These are phyloP conservation scores for Styphnolobium japonicum DNA, from an alignment of 306 rosid genomes.

Conservation along the genomic window DNA sequence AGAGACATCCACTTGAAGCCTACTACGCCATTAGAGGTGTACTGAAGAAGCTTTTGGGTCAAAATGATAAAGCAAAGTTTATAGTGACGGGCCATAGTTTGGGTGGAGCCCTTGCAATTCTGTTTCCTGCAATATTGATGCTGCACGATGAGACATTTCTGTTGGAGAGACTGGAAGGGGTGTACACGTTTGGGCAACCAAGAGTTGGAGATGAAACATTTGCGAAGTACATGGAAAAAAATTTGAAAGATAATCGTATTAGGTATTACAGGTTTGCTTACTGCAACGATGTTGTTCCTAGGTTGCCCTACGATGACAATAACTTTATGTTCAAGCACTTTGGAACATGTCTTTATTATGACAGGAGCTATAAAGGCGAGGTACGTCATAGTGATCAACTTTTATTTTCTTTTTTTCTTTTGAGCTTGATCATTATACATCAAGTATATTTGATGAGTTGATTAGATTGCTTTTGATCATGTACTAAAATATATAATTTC, in stretches of 20 bases:
- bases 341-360: conserved; percentile 48
- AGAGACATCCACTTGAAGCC: conserved; percentile 21
- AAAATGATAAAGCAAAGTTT: conserved; percentile 31
- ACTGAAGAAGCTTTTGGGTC: conserved; percentile 4
- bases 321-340: conserved; percentile 58
- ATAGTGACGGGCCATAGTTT: conserved; percentile 52
- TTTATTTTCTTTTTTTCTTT: neutral
- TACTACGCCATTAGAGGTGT: conserved; percentile 44
- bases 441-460: no score
- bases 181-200: conserved; percentile 76
- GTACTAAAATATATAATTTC: neutral
- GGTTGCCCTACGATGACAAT: conserved; percentile 52
- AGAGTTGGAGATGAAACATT: conserved; percentile 54
- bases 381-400: conserved; percentile 17
- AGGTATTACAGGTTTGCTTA: conserved; percentile 58
- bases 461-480: no score
- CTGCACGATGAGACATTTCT: conserved; percentile 49
- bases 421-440: neutral
- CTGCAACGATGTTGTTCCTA: conserved; percentile 51
- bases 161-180: conserved; percentile 55
- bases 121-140: conserved; percentile 40
- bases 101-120: conserved; percentile 53
- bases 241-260: conserved; percentile 29
- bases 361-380: conserved; percentile 34
- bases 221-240: conserved; percentile 43